These are phyloP conservation scores for Pseudotsuga menziesii DNA, from an alignment of 75 land plant species.

Conservation along the genomic window DNA sequence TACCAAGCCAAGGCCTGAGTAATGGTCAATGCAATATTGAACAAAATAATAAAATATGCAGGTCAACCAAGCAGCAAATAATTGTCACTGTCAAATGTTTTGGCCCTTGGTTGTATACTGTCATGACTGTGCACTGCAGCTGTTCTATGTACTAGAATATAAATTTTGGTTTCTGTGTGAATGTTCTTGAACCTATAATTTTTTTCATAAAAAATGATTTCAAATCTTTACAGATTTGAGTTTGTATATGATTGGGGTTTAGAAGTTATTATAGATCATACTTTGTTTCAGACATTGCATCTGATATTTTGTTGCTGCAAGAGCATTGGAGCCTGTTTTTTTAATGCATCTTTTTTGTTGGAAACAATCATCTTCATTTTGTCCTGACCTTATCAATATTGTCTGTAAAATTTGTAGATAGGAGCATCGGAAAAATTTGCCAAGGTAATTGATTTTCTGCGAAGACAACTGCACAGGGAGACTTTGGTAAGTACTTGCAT, in stretches of 20 bases:
- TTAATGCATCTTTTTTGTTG: not conserved
- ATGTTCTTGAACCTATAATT: no score
- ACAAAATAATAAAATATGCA: no score
- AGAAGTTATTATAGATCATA: not conserved
- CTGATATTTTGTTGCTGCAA: not conserved
- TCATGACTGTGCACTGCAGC: no score
- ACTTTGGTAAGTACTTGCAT: slow-evolving; percentile 51
- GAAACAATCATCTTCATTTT: not conserved
- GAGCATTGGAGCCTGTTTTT: not conserved
- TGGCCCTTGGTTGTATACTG: not conserved
- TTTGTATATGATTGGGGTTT: not conserved
- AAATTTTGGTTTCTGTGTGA: no score
- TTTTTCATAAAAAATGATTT: no score
- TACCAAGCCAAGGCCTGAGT: no score
- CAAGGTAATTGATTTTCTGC: slow-evolving; percentile 85
- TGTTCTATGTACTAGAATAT: no score
- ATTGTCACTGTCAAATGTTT: not conserved
- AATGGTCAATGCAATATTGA: no score
- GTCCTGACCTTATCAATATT: not conserved
- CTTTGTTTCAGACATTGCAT: not conserved
- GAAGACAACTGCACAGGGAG: slow-evolving; percentile 78
- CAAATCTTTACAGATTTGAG: not conserved
- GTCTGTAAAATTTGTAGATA: slow-evolving; percentile 34
- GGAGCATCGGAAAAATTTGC: slow-evolving; percentile 80
- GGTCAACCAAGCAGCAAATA: no score